Base-by-base conservation (phyloP, 768 basidiomycete species). In the Panaeolus papilionaceus region DNA sequence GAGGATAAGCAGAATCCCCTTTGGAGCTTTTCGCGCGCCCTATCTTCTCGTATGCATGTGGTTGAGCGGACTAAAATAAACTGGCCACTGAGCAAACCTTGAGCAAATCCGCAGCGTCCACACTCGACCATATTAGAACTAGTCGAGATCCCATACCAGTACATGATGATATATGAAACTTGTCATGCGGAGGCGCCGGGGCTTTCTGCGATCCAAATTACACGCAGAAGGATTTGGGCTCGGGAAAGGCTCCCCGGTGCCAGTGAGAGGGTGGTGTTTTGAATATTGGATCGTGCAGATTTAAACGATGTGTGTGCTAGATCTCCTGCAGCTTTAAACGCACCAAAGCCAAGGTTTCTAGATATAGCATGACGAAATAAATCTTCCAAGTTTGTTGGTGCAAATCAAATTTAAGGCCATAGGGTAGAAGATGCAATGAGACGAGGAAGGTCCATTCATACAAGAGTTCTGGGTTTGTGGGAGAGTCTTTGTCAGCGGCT, bases 41-140 rank as follows among this genome's bases (percentile, higher is more conserved):
- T 58, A 58, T 33, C 54, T 58, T 33, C 33, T 16, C 54, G 28
- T 58, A 58, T 37, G 12, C 54, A 58, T 58, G 54, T 58, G 54
- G 54, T 33, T 37, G 28, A 58, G 12, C 20, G 9, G 14, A 58
- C 33, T 26, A 58, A 58, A 58, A 58, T 58, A 58, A n/a, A 58
- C 54, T 12, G 54, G 54, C n/a, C 20, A 33, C 33, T 33, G 33
- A 33, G 33, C 33, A 33, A 3, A 33, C 33, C 33, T 33, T 37
- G 33, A 9, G 8, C 11, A 26, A 23, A 12, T 20, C 47, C 20
- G 47, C 47, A 49, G 23, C 2, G 23, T 23, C 47, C n/a, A 49
- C 42, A 44, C 18, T 44, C 14, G 23, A 26, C 20, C 8, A 49
- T 23, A 49, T 10, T 10, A 42, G 8, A 20, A 49, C 1, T 20